Conservation (phyloP, 2,329 filamentous ascomycete genomes). For the Colletotrichum costaricense region DNA sequence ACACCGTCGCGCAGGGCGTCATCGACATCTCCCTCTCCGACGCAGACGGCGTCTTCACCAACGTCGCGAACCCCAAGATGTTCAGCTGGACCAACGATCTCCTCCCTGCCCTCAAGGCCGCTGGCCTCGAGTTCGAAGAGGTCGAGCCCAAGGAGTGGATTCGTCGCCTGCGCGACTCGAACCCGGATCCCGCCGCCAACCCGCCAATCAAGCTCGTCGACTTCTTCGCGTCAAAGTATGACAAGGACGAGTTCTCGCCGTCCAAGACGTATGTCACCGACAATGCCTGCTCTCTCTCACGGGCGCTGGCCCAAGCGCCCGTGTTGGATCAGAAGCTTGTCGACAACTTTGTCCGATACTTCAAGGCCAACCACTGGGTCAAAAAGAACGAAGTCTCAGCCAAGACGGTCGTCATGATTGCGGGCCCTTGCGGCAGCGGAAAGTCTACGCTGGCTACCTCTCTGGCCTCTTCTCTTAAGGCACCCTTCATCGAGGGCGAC, state of each 20-base stretch:
- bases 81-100: conserved; percentile 64
- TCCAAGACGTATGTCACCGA: conserved; percentile 55
- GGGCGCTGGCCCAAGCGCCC: conserved; percentile 52
- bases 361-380: conserved; percentile 50
- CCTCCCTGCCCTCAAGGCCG: conserved; percentile 56
- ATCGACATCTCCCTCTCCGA: conserved; percentile 49
- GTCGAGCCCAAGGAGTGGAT: conserved; percentile 59
- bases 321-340: conserved; percentile 45
- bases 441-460: conserved; percentile 50
- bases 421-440: conserved; percentile 54
- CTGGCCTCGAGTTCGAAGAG: conserved; percentile 57
- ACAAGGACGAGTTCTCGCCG: conserved; percentile 57
- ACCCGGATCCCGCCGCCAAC: conserved; percentile 57
- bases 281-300: conserved; percentile 53
- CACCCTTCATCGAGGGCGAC: conserved; percentile 55
- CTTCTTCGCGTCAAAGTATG: conserved; percentile 53
- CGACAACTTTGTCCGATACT: conserved; percentile 51
- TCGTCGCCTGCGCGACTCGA: conserved; percentile 52
- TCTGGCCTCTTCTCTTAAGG: conserved; percentile 42
- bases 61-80: conserved; percentile 59
- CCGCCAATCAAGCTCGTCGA: conserved; percentile 64
- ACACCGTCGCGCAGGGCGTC: conserved; percentile 54
- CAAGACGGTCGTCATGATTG: conserved; percentile 47
- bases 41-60: conserved; percentile 50
- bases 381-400: conserved; percentile 41